phyloP scores from a whole-genome alignment of 2,329 filamentous ascomycete genomes.

The Aurifilum marmelostoma region DNA sequence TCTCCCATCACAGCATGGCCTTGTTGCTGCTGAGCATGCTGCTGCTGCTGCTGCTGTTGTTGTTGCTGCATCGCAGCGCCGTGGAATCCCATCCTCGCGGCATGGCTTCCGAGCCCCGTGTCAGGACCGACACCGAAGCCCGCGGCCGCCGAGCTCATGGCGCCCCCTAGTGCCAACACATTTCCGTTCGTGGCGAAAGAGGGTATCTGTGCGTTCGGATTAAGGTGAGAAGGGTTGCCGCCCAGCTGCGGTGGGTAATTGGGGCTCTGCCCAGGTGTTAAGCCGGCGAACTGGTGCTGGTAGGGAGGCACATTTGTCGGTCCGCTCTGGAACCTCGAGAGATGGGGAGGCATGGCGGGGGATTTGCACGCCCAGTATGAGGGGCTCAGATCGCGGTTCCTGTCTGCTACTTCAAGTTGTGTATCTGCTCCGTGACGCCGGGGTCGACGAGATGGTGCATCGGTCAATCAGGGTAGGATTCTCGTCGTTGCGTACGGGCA shows the following conservation, averaged over 20 bases:
- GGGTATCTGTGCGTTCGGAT: slow-evolving; percentile 68
- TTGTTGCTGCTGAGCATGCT: slow-evolving; percentile 43
- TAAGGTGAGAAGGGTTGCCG: slow-evolving; percentile 72
- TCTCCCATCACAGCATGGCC: slow-evolving; percentile 48
- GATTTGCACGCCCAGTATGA: slow-evolving; percentile 29
- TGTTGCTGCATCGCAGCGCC: slow-evolving; percentile 61
- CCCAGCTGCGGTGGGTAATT: slow-evolving; percentile 58
- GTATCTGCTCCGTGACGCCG: slow-evolving; percentile 28
- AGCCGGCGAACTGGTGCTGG: slow-evolving; percentile 58
- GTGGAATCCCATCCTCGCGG: slow-evolving; percentile 86
- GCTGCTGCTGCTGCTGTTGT: slow-evolving; percentile 49
- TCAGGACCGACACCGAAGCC: slow-evolving; percentile 62
- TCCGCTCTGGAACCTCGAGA: slow-evolving; percentile 51
- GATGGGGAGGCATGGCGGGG: slow-evolving; percentile 46
- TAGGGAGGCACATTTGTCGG: slow-evolving; percentile 50
- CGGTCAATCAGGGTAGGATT: slow-evolving; percentile 22
- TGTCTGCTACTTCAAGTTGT: slow-evolving; percentile 24
- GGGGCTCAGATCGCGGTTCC: slow-evolving; percentile 19
- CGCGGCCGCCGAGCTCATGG: slow-evolving; percentile 48
- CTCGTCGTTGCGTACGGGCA: slow-evolving; percentile 15
- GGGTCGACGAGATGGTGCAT: slow-evolving; percentile 25
- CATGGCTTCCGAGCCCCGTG: slow-evolving; percentile 82
- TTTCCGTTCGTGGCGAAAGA: slow-evolving; percentile 65
- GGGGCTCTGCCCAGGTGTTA: slow-evolving; percentile 52
- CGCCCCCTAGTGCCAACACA: slow-evolving; percentile 60